Conservation (phyloP, 352 stramenopile genomes). For the Pythium grandisporangium region DNA sequence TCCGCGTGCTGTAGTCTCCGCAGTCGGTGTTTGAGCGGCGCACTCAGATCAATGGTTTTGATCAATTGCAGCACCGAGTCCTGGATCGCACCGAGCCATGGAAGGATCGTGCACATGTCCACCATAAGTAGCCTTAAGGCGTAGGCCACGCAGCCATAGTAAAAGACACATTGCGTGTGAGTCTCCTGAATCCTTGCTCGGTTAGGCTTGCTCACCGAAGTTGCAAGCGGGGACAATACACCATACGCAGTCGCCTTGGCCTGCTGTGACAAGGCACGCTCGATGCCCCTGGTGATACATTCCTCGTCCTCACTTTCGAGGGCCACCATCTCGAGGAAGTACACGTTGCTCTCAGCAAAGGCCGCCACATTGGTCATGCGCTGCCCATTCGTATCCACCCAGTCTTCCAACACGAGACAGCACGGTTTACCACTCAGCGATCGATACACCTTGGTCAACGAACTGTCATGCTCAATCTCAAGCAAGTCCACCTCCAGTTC, state of each 20-base stretch:
- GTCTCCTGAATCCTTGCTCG: slow-evolving; percentile 49
- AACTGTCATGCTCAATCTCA: slow-evolving; percentile 35
- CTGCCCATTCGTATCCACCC: slow-evolving; percentile 27
- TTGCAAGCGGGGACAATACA: slow-evolving; percentile 34
- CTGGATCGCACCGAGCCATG: slow-evolving; percentile 33
- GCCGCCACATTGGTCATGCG: slow-evolving; percentile 34
- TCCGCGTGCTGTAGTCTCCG: slow-evolving; percentile 12
- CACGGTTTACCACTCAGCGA: slow-evolving; percentile 33
- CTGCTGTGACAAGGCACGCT: slow-evolving; percentile 32
- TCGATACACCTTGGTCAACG: slow-evolving; percentile 29
- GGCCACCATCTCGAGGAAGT: slow-evolving; percentile 30
- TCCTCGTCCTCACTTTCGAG: slow-evolving; percentile 15
- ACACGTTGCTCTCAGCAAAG: slow-evolving; percentile 20
- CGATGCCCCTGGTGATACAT: slow-evolving; percentile 28
- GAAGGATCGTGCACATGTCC: slow-evolving; percentile 38
- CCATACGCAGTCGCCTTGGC: slow-evolving; percentile 44
- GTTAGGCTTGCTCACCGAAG: slow-evolving; percentile 24
- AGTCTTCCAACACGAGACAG: slow-evolving; percentile 51
- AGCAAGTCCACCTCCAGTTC: slow-evolving; percentile 62
- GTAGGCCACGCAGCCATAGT: slow-evolving; percentile 49
- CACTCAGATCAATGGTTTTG: slow-evolving; percentile 28
- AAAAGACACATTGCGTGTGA: slow-evolving; percentile 48
- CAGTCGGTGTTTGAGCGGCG: slow-evolving; percentile 27
- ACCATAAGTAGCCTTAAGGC: slow-evolving; percentile 36
- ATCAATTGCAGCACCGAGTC: slow-evolving; percentile 26